Base-by-base conservation (phyloP, 2,329 filamentous ascomycete species). In the Exophiala oligosperma region DNA sequence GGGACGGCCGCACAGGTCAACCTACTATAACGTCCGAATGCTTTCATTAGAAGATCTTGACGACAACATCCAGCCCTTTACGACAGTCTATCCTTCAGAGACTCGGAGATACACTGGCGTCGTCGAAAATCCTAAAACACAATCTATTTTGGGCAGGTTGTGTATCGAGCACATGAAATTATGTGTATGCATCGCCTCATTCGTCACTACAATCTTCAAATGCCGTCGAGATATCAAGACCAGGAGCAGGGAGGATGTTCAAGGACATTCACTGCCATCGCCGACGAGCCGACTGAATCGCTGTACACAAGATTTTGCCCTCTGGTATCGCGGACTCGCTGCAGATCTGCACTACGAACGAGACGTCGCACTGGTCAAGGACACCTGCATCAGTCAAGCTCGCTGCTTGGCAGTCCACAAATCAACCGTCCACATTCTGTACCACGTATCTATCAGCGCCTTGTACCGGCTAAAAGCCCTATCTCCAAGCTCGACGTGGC, bases 141-240 rank as follows among this genome's bases (percentile, higher is more conserved):
- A 38, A 7, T 17, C 37, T 17, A 37, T 9, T 8, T 14, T 54
- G 29, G 52, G 9, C 11, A 11, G 41, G 24, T 32, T 54, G 14
- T 54, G 52, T 24, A 54, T 54, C 12, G 52, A 54, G 40, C 41
- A 54, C 41, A 40, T 38, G 23, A 54, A 54, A 35, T 21, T 54
- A 9, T 54, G 52, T 24, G 41, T 54, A 8, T 48, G 52, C n/a
- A 54, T 54, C 12, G 28, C 41, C 38, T 11, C 12, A 9, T 46
- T 44, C 29, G 38, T 53, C 41, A 14, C 38, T 6, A 53, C 38
- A 14, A 53, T 53, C 26, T 53, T 53, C 40, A 32, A 53, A 28
- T 53, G 51, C 29, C 51, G 51, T n/a, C 51, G 32, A 17, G 23
- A 53, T 8, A 32, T 47, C 21, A 14, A 53, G 14, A 44, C 8